A percentile compares a stretch with the other conserved stretches of the same genome.
Conservation (phyloP, 768 basidiomycete genomes). For the Dictyophora rubrovolvata region DNA sequence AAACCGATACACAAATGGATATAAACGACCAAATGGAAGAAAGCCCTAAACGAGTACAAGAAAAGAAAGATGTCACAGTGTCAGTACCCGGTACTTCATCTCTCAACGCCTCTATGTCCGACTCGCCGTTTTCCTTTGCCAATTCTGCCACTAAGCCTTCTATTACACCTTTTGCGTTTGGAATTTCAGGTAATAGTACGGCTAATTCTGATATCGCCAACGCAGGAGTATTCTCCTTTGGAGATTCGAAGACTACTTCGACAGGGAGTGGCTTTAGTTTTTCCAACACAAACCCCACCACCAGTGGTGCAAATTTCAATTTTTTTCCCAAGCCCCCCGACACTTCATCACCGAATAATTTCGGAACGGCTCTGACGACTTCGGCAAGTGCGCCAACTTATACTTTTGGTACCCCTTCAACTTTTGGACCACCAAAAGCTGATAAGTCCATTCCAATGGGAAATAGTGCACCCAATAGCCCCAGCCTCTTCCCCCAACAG, state of each 20-base stretch:
- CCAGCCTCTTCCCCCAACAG: constrained; percentile 1
- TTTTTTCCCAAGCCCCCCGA: neutral
- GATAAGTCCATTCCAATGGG: constrained; percentile 5
- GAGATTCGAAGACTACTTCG: constrained; percentile 23
- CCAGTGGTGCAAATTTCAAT: neutral
- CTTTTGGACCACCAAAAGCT: neutral
- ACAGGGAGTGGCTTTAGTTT: constrained; percentile 16
- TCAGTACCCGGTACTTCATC: constrained; percentile 6
- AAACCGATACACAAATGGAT: constrained; percentile 48
- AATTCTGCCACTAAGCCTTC: constrained; percentile 21
- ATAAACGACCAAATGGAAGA: constrained; percentile 63
- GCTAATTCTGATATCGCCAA: neutral
- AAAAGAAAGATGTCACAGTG: constrained; percentile 2
- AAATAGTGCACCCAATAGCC: constrained; percentile 3
- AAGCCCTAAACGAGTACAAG: constrained; percentile 58
- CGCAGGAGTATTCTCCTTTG: constrained; percentile 34
- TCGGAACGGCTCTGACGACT: neutral
- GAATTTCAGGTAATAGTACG: constrained; percentile 8
- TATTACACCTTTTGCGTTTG: constrained; percentile 22
- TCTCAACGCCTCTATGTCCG: constrained; percentile 14
- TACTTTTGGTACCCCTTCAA: neutral
- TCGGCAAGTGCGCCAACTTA: neutral
- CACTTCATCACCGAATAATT: neutral
- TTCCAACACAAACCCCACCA: neutral
- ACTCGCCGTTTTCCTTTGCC: constrained; percentile 16